Conservation (phyloP, 768 basidiomycete genomes). For the Panaeolus cyanescens region DNA sequence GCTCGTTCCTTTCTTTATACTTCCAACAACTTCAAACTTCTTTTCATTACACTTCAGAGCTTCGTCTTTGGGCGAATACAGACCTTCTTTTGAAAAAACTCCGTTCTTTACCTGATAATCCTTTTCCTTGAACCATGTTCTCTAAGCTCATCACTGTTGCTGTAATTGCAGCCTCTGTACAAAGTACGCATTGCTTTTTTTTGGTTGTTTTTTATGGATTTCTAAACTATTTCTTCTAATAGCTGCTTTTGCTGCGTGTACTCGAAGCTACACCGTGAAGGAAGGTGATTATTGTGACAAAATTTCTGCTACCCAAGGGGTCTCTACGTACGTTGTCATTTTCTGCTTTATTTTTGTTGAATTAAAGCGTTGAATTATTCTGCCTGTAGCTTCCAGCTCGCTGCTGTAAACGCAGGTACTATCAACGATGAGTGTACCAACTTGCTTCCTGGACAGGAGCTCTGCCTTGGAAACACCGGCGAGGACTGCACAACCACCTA, state of each 20-base stretch:
- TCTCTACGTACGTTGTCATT: constrained; percentile 42
- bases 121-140: constrained; percentile 9
- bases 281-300: constrained; percentile 56
- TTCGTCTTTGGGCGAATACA: background rate
- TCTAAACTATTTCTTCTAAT: background rate
- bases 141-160: constrained; percentile 5
- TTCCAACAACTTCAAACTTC: too few species aligned
- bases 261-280: constrained; percentile 52
- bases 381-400: constrained; percentile 62
- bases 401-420: constrained; percentile 44
- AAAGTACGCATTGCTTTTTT: constrained; percentile 2
- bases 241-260: constrained; percentile 36
- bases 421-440: constrained; percentile 60
- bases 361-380: background rate
- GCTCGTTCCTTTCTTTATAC: background rate
- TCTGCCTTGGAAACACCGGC: constrained; percentile 58
- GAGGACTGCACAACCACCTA: constrained; percentile 55
- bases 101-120: background rate
- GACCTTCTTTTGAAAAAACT: background rate
- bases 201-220: background rate
- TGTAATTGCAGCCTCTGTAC: constrained; percentile 4
- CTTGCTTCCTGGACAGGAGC: constrained; percentile 44
- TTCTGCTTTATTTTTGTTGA: background rate
- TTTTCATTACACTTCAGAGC: too few species aligned
- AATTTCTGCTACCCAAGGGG: constrained; percentile 48